These are phyloP conservation scores for Udeniomyces megalosporus DNA, from an alignment of 768 basidiomycete species.

Conservation along the genomic window DNA sequence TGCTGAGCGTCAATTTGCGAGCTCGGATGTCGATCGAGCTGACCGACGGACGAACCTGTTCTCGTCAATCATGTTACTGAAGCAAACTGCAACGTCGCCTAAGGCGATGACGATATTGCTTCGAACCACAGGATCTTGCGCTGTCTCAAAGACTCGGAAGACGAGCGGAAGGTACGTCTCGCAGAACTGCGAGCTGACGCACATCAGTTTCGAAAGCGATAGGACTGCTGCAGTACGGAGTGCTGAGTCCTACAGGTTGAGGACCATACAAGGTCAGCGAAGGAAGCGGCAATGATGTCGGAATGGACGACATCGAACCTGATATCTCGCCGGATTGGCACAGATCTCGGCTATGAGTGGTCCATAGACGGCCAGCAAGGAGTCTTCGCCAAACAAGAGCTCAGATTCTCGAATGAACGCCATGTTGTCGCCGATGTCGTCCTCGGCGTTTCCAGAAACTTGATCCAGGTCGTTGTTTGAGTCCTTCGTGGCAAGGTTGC, in stretches of 20 bases:
- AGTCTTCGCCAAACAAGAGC: slow-evolving; percentile 64
- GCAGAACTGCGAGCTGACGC: slow-evolving; percentile 85
- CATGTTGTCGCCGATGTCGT: slow-evolving; percentile 90
- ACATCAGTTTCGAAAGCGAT: slow-evolving; percentile 88
- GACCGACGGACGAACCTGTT: slow-evolving; percentile 47
- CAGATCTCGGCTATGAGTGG: slow-evolving; percentile 82
- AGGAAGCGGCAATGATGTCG: not conserved
- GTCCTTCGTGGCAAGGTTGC: slow-evolving; percentile 35
- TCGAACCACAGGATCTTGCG: slow-evolving; percentile 72
- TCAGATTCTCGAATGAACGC: slow-evolving; percentile 69
- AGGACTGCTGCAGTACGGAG: slow-evolving; percentile 74
- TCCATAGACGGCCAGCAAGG: slow-evolving; percentile 68
- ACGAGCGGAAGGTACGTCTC: slow-evolving; percentile 71
- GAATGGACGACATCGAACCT: slow-evolving; percentile 37
- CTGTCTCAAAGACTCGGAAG: slow-evolving; percentile 86
- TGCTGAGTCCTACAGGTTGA: slow-evolving; percentile 49
- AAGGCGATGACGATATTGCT: slow-evolving; percentile 96
- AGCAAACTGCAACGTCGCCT: slow-evolving; percentile 95
- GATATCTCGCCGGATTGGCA: slow-evolving; percentile 76
- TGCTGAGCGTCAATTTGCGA: too few species aligned
- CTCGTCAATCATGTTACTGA: slow-evolving; percentile 91
- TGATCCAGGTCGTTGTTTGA: slow-evolving; percentile 77
- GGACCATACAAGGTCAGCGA: not conserved
- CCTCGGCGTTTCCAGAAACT: slow-evolving; percentile 92
- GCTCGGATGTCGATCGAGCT: too few species aligned